Conservation (phyloP, 441 rosid species). For the Arabidopsis lyrata region DNA sequence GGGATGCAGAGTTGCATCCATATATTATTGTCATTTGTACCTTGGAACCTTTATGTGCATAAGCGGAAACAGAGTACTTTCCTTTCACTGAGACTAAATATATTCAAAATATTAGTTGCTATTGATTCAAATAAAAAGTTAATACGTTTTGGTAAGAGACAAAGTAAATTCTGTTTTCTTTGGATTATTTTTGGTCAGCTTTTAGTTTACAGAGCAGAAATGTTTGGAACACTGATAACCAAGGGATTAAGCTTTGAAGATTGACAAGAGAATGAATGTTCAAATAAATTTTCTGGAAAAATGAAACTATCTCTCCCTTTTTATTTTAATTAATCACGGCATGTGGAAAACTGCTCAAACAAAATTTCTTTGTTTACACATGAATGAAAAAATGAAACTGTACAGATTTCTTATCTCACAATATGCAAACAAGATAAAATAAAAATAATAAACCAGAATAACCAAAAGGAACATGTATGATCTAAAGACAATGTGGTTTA, state of each 20-base stretch:
- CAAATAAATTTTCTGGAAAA: neutral
- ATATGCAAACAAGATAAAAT: slow-evolving; percentile 24
- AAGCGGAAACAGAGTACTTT: slow-evolving; percentile 27
- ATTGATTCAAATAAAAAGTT: neutral
- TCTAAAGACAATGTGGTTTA: slow-evolving; percentile 29
- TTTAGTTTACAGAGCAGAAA: neutral
- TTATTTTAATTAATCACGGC: neutral
- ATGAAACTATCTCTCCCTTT: neutral
- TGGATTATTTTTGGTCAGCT: neutral
- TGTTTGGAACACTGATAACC: neutral
- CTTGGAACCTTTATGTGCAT: slow-evolving; percentile 37
- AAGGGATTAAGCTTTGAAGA: neutral
- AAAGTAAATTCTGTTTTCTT: neutral
- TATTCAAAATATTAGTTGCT: neutral
- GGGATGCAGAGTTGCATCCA: slow-evolving; percentile 22
- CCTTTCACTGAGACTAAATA: slow-evolving; percentile 7
- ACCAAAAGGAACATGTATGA: slow-evolving; percentile 23
- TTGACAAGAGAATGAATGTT: neutral
- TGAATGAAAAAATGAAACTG: slow-evolving; percentile 79
- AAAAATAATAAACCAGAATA: neutral
- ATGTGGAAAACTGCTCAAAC: slow-evolving; percentile 46
- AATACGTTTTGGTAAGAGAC: neutral
- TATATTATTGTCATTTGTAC: slow-evolving; percentile 35
- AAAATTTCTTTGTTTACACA: slow-evolving; percentile 76
- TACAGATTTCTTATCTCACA: slow-evolving; percentile 37